Evolutionary conservation across 2,329 filamentous ascomycete genomes (phyloP).

Genomic region (Hymenoscyphus repandus): DNA sequence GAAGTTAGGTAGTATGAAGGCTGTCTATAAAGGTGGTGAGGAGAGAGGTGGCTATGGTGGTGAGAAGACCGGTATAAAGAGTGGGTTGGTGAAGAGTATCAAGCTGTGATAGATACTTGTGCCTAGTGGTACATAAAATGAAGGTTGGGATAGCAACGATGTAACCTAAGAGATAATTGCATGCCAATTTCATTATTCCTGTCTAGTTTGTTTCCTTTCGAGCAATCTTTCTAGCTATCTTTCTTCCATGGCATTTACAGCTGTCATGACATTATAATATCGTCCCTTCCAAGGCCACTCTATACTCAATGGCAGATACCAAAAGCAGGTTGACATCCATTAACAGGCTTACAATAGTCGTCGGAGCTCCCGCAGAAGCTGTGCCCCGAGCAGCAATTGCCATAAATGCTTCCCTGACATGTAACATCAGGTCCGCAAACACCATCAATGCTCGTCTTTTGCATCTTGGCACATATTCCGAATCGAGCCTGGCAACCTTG

Average conservation of each 20-base stretch:
- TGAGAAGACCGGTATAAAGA: slow-evolving; percentile 94
- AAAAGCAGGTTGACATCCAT: slow-evolving; percentile 6
- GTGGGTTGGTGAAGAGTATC: slow-evolving; percentile 83
- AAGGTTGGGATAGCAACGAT: background rate
- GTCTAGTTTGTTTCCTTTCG: background rate
- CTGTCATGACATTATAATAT: background rate
- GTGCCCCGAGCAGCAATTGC: slow-evolving; percentile 16
- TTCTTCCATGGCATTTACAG: background rate
- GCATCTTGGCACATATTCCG: background rate
- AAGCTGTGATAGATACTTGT: slow-evolving; percentile 60
- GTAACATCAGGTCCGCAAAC: slow-evolving; percentile 10
- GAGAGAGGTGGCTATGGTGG: slow-evolving; percentile 81
- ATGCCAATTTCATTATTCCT: background rate
- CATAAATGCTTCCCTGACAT: slow-evolving; percentile 11
- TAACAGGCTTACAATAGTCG: slow-evolving; percentile 9
- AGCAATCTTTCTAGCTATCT: too few relatives aligned
- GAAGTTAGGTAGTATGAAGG: slow-evolving; percentile 84
- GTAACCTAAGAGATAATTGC: too few relatives aligned
- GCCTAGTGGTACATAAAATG: background rate
- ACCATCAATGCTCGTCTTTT: slow-evolving; percentile 12
- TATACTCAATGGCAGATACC: slow-evolving; percentile 1
- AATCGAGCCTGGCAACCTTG: background rate
- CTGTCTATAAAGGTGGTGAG: slow-evolving; percentile 80
- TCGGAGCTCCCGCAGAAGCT: slow-evolving; percentile 15
- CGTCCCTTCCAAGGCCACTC: background rate